A percentile compares a stretch with the other conserved stretches of the same genome.
Conservation (phyloP, 2,329 filamentous ascomycete species). For the Intubia oerlemansii region DNA sequence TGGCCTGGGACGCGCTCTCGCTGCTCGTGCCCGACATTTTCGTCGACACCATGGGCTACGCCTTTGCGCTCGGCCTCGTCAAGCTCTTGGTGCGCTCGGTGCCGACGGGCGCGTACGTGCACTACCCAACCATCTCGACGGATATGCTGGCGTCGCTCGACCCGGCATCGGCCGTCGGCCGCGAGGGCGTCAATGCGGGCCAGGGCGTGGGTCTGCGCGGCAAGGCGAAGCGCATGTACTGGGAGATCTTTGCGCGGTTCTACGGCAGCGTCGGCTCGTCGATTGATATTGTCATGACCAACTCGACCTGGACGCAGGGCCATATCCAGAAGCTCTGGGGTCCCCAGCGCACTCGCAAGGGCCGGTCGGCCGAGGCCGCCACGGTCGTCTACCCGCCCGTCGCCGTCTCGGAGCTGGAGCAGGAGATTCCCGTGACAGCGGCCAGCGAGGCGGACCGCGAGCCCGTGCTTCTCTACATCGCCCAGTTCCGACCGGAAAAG, state of each 20-base stretch:
- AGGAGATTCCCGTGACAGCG: conserved; percentile 48
- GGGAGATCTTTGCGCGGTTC: conserved; percentile 61
- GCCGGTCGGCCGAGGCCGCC: conserved; percentile 10
- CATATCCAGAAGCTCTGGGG: conserved; percentile 73
- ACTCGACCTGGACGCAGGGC: conserved; percentile 79
- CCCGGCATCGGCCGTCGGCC: conserved; percentile 32
- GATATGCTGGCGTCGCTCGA: conserved; percentile 84
- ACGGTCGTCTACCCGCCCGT: conserved; percentile 78
- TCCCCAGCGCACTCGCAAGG: conserved; percentile 20
- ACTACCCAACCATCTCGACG: conserved; percentile 95
- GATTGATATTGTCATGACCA: conserved; percentile 91
- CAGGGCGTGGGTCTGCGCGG: conserved; percentile 55
- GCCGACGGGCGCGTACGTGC: conserved; percentile 82
- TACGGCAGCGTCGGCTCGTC: conserved; percentile 69
- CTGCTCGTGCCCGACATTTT: conserved; percentile 84
- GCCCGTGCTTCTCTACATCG: conserved; percentile 70
- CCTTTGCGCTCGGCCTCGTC: conserved; percentile 66
- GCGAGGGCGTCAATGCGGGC: conserved; percentile 64
- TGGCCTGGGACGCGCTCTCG: conserved; percentile 86
- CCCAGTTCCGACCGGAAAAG: conserved; percentile 94
- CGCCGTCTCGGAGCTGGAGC: conserved; percentile 65
- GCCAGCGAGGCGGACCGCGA: conserved; percentile 49
- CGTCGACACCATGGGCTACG: conserved; percentile 95
- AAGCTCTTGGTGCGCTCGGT: conserved; percentile 63
- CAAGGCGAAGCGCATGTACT: conserved; percentile 57